Conservation (phyloP, 1,139 yeast species). For the Candida sp. region DNA sequence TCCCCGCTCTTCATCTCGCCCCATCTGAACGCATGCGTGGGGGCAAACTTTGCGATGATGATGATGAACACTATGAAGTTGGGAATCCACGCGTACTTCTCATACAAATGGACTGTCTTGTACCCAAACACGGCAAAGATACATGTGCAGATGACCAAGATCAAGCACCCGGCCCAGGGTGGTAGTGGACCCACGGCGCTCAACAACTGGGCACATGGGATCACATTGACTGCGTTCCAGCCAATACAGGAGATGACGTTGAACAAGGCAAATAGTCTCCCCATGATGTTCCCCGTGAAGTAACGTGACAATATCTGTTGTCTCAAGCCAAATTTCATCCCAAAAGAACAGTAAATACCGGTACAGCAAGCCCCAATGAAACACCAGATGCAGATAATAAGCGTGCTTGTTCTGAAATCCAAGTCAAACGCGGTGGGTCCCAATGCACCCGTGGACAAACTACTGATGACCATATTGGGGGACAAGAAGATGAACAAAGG, state of each 20-base stretch:
- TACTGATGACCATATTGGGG: slow-evolving; percentile 35
- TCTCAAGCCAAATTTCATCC: slow-evolving; percentile 34
- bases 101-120: slow-evolving; percentile 30
- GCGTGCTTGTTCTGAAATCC: slow-evolving; percentile 38
- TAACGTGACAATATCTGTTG: slow-evolving; percentile 34
- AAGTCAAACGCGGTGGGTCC: slow-evolving; percentile 30
- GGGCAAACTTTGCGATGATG: slow-evolving; percentile 28
- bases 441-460: slow-evolving; percentile 32
- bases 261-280: slow-evolving; percentile 33
- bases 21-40: slow-evolving; percentile 24
- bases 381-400: slow-evolving; percentile 28
- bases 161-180: slow-evolving; percentile 37
- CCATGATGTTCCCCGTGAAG: slow-evolving; percentile 35
- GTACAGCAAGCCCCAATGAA: slow-evolving; percentile 34
- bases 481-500: slow-evolving; percentile 34
- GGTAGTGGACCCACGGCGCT: slow-evolving; percentile 29
- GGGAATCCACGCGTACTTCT: slow-evolving; percentile 33
- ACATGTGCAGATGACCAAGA: slow-evolving; percentile 30
- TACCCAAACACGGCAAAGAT: slow-evolving; percentile 32
- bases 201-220: slow-evolving; percentile 35
- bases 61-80: slow-evolving; percentile 29
- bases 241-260: slow-evolving; percentile 37
- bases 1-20: slow-evolving; percentile 41
- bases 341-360: slow-evolving; percentile 33
- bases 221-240: slow-evolving; percentile 39